A percentile compares a stretch with the other conserved stretches of the same genome.
phyloP scores from a whole-genome alignment of 768 basidiomycete genomes.

The Lactarius tabidus region DNA sequence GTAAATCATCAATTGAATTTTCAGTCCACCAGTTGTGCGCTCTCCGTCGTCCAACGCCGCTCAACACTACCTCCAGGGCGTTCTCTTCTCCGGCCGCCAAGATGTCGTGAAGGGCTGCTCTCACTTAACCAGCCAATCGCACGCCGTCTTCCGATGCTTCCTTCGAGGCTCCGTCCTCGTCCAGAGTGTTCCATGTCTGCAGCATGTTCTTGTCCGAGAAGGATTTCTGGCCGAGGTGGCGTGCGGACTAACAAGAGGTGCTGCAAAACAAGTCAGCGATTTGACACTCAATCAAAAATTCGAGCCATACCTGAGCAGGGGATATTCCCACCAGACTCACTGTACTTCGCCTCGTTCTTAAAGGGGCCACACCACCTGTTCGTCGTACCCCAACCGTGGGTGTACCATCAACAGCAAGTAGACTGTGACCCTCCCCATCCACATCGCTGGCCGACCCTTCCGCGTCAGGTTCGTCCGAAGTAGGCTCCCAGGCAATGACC shows the following conservation, averaged over 20 bases:
- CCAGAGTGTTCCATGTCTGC: conserved; percentile 14
- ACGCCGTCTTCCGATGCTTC: conserved; percentile 18
- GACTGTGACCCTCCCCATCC: conserved; percentile 27
- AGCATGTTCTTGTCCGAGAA: conserved; percentile 10
- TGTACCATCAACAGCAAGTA: conserved; percentile 26
- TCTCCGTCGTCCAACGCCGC: conserved; percentile 2
- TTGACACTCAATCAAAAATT: neutral
- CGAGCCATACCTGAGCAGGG: conserved; percentile 57
- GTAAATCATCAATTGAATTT: neutral
- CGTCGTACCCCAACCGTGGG: conserved; percentile 23
- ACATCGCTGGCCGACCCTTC: conserved; percentile 31
- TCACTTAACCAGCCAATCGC: conserved; percentile 9
- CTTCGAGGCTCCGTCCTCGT: neutral
- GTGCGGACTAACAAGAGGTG: conserved; percentile 65
- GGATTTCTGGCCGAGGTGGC: conserved; percentile 48
- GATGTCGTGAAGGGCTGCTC: conserved; percentile 7
- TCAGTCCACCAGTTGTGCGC: neutral
- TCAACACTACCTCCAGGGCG: conserved; percentile 14
- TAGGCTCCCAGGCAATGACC: conserved; percentile 69
- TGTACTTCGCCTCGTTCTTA: conserved; percentile 52
- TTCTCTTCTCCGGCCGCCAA: conserved; percentile 4
- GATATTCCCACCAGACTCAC: conserved; percentile 67
- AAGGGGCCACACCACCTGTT: conserved; percentile 37
- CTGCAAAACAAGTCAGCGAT: conserved; percentile 31
- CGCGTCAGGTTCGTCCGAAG: conserved; percentile 30